Percentiles rank a stretch among this genome's conserved stretches.
phyloP scores from a whole-genome alignment of 345 rosid genomes.

The Linum lewisii region DNA sequence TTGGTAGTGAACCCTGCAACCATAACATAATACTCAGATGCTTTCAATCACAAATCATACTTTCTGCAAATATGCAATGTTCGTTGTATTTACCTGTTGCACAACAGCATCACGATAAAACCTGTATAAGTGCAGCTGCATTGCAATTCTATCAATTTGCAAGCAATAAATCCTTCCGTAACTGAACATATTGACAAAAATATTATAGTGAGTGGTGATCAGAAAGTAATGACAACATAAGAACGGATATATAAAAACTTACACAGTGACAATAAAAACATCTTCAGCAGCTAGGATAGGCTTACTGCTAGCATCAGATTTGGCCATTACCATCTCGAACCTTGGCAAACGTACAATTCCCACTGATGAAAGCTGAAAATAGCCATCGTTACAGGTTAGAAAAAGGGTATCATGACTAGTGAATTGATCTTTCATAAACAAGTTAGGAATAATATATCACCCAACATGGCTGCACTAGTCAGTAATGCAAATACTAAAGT shows the following conservation, averaged over 20 bases:
- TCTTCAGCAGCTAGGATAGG: constrained; percentile 92
- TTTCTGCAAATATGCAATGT: background rate
- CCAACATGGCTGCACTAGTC: background rate
- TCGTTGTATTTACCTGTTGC: constrained; percentile 51
- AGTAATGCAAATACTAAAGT: background rate
- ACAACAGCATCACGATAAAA: constrained; percentile 95
- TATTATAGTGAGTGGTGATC: constrained; percentile 8
- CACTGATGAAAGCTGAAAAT: constrained; percentile 76
- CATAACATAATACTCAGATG: background rate
- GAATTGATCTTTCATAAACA: background rate
- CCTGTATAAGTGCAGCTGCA: constrained; percentile 80
- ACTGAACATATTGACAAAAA: constrained; percentile 35
- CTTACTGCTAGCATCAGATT: constrained; percentile 68
- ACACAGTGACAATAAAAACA: constrained; percentile 75
- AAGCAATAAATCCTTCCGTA: constrained; percentile 98
- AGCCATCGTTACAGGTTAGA: constrained; percentile 17
- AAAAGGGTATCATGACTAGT: background rate
- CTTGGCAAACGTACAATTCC: constrained; percentile 84
- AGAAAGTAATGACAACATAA: constrained; percentile 9
- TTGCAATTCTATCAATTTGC: constrained; percentile 95
- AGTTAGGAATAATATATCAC: background rate
- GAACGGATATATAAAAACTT: constrained; percentile 23
- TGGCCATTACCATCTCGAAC: constrained; percentile 95
- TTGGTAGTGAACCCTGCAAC: constrained; percentile 88
- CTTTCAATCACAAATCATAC: background rate